Evolutionary conservation across 257 asterid genomes (phyloP).

Genomic region (Echium plantagineum): DNA sequence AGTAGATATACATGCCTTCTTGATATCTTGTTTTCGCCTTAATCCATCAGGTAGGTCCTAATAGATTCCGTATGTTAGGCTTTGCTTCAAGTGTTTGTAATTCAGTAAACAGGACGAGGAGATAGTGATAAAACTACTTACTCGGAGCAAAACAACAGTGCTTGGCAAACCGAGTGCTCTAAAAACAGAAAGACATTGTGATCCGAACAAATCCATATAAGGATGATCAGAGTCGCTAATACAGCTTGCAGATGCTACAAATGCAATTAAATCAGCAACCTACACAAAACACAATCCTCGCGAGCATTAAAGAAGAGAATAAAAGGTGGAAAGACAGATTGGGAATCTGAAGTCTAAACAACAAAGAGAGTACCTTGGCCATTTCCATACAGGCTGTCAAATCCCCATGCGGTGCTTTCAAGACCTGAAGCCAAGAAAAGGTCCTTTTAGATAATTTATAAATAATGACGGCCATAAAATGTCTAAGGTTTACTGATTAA

Average conservation of each 20-base stretch:
- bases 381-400: constrained; percentile 83
- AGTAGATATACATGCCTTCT: constrained; percentile 49
- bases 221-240: constrained; percentile 24
- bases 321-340: neutral
- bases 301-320: neutral
- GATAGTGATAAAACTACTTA: constrained; percentile 23
- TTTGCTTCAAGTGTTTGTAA: neutral
- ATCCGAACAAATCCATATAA: constrained; percentile 83
- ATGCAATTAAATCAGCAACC: constrained; percentile 97
- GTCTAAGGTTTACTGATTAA: neutral
- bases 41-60: constrained; percentile 68
- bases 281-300: constrained; percentile 13
- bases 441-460: neutral
- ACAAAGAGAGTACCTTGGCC: constrained; percentile 67
- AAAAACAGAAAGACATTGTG: constrained; percentile 78
- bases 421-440: constrained; percentile 38
- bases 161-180: constrained; percentile 90
- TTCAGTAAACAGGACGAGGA: constrained; percentile 2
- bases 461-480: neutral
- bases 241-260: constrained; percentile 76
- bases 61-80: constrained; percentile 10
- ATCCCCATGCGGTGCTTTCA: constrained; percentile 90
- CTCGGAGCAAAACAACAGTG: constrained; percentile 84
- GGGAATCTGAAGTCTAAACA: neutral
- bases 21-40: constrained; percentile 57